Evolutionary conservation across 108 stramenopile genomes (phyloP).

Genomic region (Bacterosira constricta): DNA sequence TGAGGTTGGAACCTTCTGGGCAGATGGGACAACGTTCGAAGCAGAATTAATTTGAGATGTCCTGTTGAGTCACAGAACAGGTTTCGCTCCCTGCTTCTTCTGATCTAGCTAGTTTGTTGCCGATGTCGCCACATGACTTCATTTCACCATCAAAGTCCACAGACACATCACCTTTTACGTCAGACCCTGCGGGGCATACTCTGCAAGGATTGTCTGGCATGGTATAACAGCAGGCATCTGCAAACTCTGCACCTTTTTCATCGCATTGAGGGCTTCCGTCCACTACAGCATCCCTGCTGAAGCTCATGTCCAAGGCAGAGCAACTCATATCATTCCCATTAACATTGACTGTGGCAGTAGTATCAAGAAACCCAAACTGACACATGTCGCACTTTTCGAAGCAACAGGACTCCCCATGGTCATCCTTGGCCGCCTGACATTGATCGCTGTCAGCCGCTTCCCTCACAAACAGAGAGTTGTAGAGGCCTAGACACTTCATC

Average conservation of each 20-base stretch:
- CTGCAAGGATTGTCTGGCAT: conserved; percentile 44
- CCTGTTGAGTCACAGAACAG: conserved; percentile 26
- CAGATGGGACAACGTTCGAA: conserved; percentile 42
- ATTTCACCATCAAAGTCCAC: conserved; percentile 38
- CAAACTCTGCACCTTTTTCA: conserved; percentile 18
- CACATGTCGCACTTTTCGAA: conserved; percentile 49
- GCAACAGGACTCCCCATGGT: conserved; percentile 29
- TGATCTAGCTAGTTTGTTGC: conserved; percentile 43
- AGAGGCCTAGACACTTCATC: conserved; percentile 32
- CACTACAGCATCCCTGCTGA: conserved; percentile 26
- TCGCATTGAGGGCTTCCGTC: conserved; percentile 37
- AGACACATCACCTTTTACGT: conserved; percentile 18
- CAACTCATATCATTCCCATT: conserved; percentile 26
- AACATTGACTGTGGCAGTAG: conserved; percentile 31
- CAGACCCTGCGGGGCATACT: conserved; percentile 30
- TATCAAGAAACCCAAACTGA: conserved; percentile 38
- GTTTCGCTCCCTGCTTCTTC: conserved; percentile 39
- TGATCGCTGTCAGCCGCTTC: conserved; percentile 40
- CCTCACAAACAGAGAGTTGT: conserved; percentile 48
- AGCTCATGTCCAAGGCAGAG: conserved; percentile 38
- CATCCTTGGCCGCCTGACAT: conserved; percentile 41
- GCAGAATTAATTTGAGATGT: conserved; percentile 31
- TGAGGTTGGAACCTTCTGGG: conserved; percentile 45
- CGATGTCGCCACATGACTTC: conserved; percentile 35
- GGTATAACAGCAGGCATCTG: conserved; percentile 43